Percentiles rank a stretch among this genome's conserved stretches.
Conservation (phyloP, 2,329 filamentous ascomycete genomes). For the Hansfordia pulvinata region DNA sequence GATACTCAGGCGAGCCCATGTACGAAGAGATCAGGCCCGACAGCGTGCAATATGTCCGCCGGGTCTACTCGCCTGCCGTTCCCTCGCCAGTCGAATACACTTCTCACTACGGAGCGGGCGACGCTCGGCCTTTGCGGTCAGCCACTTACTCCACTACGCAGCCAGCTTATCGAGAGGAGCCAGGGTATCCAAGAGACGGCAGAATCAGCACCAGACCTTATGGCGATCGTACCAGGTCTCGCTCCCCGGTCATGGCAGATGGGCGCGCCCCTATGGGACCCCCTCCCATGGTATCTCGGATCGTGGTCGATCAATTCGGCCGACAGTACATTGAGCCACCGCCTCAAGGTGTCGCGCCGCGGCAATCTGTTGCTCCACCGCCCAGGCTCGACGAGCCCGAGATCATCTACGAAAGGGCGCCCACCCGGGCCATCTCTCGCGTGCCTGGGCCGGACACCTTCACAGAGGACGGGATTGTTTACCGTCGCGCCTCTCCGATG, state of each 20-base stretch:
- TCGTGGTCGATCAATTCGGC: slow-evolving; percentile 73
- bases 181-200: slow-evolving; percentile 29
- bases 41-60: slow-evolving; percentile 21
- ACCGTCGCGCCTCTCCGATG: slow-evolving; percentile 35
- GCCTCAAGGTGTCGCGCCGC: slow-evolving; percentile 22
- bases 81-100: slow-evolving; percentile 19
- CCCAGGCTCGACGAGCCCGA: slow-evolving; percentile 32
- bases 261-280: slow-evolving; percentile 33
- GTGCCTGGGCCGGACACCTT: slow-evolving; percentile 30
- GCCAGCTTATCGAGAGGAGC: slow-evolving; percentile 24
- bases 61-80: slow-evolving; percentile 24
- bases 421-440: slow-evolving; percentile 35
- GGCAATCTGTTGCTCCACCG: slow-evolving; percentile 38
- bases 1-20: slow-evolving; percentile 10
- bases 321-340: slow-evolving; percentile 58
- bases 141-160: slow-evolving; percentile 27
- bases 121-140: slow-evolving; percentile 23
- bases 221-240: slow-evolving; percentile 30
- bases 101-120: slow-evolving; percentile 21
- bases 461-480: slow-evolving; percentile 35
- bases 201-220: slow-evolving; percentile 36
- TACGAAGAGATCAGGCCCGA: slow-evolving; percentile 18
- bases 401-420: slow-evolving; percentile 52
- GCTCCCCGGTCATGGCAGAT: slow-evolving; percentile 31
- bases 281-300: slow-evolving; percentile 39